Evolutionary conservation across 768 basidiomycete genomes (phyloP).

Genomic region (Trametes cubensis): DNA sequence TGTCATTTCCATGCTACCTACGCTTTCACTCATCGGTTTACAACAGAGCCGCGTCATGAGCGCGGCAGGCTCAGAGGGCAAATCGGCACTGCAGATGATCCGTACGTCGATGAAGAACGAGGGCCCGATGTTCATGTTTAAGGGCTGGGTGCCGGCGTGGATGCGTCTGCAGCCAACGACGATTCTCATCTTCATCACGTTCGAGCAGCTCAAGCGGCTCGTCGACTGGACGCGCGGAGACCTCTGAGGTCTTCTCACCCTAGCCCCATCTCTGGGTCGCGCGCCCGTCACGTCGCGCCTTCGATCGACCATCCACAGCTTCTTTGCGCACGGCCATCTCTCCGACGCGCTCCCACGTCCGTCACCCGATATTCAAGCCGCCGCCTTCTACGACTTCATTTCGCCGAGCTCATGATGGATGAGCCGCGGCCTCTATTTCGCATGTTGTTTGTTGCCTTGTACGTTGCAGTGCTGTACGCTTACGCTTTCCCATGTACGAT

Average conservation of each 20-base stretch:
- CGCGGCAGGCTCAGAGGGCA: conserved; percentile 71
- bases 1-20: background rate
- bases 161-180: conserved; percentile 84
- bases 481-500: conserved; percentile 10
- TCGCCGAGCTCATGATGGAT: conserved; percentile 2
- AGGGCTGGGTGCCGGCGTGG: conserved; percentile 91
- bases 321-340: background rate
- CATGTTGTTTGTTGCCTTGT: conserved; percentile 10
- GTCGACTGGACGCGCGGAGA: conserved; percentile 56
- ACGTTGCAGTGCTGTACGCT: conserved; percentile 9
- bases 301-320: background rate
- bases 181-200: conserved; percentile 82
- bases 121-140: conserved; percentile 90
- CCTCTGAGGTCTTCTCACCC: conserved; percentile 5
- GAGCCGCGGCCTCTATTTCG: background rate
- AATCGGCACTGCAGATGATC: conserved; percentile 77
- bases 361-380: background rate
- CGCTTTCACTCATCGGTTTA: background rate
- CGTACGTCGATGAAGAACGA: conserved; percentile 67
- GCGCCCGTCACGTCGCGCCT: background rate
- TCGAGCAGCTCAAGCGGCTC: conserved; percentile 77
- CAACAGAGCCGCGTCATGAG: conserved; percentile 83
- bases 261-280: background rate
- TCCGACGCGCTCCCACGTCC: background rate
- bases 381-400: background rate